Conservation (phyloP, 1,139 yeast species). For the Sugiyamaella xylanicola region DNA sequence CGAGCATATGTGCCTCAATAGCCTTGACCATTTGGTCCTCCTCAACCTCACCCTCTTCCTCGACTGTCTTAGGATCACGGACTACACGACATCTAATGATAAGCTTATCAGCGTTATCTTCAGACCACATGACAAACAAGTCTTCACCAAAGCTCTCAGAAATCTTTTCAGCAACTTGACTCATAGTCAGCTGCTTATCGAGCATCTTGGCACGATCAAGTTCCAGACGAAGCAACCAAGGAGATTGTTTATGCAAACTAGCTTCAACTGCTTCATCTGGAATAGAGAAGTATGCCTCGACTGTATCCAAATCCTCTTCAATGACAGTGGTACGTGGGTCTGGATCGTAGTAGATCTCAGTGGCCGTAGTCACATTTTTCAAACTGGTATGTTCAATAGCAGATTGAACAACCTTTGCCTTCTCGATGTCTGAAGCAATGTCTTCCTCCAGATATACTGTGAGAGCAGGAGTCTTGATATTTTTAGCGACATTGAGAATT, state of each 20-base stretch:
- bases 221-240: constrained; percentile 96
- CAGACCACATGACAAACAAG: constrained; percentile 97
- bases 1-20: constrained; percentile 95
- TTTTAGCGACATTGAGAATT: constrained; percentile 97
- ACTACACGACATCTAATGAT: constrained; percentile 98
- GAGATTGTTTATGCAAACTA: constrained; percentile 89
- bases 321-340: constrained; percentile 96
- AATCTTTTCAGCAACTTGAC: constrained; percentile 96
- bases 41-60: constrained; percentile 92
- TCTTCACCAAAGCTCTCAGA: constrained; percentile 93
- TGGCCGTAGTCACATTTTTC: constrained; percentile 93
- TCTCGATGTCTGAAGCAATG: constrained; percentile 83
- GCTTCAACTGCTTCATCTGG: constrained; percentile 98
- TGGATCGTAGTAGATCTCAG: constrained; percentile 97
- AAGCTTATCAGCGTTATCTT: constrained; percentile 96
- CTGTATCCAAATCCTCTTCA: constrained; percentile 95
- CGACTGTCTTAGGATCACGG: constrained; percentile 91
- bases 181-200: constrained; percentile 96
- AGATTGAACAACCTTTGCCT: constrained; percentile 92
- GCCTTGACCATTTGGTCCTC: constrained; percentile 96
- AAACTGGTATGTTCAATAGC: constrained; percentile 96
- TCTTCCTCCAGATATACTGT: constrained; percentile 85
- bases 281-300: constrained; percentile 94
- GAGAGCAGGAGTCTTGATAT: constrained; percentile 96
- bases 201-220: constrained; percentile 98